Percentiles rank a stretch among this genome's conserved stretches.
phyloP scores from a whole-genome alignment of 768 basidiomycete species.

The Lentinus brumalis region DNA sequence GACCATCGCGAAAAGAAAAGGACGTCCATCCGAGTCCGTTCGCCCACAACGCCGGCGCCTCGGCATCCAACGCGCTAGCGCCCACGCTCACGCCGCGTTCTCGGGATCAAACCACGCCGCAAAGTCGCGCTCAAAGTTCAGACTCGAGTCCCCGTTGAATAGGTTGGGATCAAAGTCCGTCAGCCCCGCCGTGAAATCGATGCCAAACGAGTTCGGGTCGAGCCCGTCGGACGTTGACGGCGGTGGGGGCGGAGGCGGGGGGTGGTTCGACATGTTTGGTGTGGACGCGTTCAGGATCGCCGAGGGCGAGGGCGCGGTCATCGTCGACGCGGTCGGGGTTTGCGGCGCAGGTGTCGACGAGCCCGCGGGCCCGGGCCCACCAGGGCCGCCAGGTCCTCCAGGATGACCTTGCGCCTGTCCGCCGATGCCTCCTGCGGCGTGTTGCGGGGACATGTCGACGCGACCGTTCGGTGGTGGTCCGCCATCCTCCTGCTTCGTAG shows the following conservation, averaged over 20 bases:
- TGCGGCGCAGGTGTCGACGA: conserved; percentile 33
- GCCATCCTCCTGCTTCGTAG: conserved; percentile 16
- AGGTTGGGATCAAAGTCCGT: conserved; percentile 33
- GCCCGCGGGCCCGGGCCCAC: conserved; percentile 25
- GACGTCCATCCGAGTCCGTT: not conserved
- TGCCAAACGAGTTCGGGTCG: conserved; percentile 13
- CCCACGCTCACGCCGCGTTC: conserved; percentile 5
- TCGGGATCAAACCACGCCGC: conserved; percentile 75
- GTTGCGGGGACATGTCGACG: conserved; percentile 27
- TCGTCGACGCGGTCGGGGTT: conserved; percentile 36
- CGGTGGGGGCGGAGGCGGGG: conserved; percentile 21
- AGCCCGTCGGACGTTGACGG: conserved; percentile 12
- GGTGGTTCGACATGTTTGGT: conserved; percentile 15
- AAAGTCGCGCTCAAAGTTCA: conserved; percentile 76
- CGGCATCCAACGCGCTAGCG: not conserved
- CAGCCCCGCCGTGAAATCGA: conserved; percentile 45
- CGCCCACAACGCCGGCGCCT: not conserved
- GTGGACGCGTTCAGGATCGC: conserved; percentile 32
- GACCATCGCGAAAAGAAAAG: not conserved
- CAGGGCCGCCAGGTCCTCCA: not conserved
- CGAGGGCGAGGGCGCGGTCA: conserved; percentile 42
- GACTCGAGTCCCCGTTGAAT: conserved; percentile 16
- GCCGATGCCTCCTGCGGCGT: conserved; percentile 20
- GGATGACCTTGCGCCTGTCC: conserved; percentile 11
- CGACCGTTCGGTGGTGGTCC: conserved; percentile 16